These are phyloP conservation scores for Spencermartinsiella europaea DNA, from an alignment of 805 yeast species.

Conservation along the genomic window DNA sequence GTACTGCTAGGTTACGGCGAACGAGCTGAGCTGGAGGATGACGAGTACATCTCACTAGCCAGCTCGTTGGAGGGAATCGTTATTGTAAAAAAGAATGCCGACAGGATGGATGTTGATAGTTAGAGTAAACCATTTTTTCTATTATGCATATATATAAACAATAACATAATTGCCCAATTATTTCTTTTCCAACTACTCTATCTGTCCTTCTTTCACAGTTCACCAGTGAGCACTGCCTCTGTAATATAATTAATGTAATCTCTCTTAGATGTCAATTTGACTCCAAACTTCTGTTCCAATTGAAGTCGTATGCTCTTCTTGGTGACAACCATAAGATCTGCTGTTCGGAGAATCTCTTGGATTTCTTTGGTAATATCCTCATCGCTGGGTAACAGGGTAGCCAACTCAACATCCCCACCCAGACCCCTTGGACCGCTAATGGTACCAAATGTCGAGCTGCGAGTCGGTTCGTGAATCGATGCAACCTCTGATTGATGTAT, in stretches of 20 bases:
- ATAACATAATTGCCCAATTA: not conserved
- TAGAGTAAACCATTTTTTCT: constrained; percentile 5
- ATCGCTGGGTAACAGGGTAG: constrained; percentile 32
- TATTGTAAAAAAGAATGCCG: constrained; percentile 86
- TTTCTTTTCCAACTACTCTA: not conserved
- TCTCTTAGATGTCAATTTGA: constrained; percentile 29
- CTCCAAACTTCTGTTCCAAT: constrained; percentile 34
- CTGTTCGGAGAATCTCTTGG: constrained; percentile 33
- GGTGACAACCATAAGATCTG: constrained; percentile 36
- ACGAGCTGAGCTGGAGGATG: constrained; percentile 93
- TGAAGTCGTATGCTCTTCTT: constrained; percentile 34
- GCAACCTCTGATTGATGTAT: constrained; percentile 4
- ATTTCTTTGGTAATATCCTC: constrained; percentile 33
- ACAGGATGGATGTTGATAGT: constrained; percentile 32
- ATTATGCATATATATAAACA: constrained; percentile 1
- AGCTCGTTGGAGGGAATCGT: constrained; percentile 89
- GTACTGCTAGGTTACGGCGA: constrained; percentile 91
- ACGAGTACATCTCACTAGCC: constrained; percentile 80
- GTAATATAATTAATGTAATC: constrained; percentile 37
- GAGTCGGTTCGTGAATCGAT: constrained; percentile 1
- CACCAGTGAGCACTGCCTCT: constrained; percentile 38
- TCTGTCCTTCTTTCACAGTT: constrained; percentile 25
- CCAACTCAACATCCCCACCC: constrained; percentile 19
- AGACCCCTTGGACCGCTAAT: not conserved
- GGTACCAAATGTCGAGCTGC: constrained; percentile 1